Evolutionary conservation across 495 filamentous ascomycete species (phyloP), one percentile per base, ranked within the genome.

Genomic region (Penicillium paradoxum): DNA sequence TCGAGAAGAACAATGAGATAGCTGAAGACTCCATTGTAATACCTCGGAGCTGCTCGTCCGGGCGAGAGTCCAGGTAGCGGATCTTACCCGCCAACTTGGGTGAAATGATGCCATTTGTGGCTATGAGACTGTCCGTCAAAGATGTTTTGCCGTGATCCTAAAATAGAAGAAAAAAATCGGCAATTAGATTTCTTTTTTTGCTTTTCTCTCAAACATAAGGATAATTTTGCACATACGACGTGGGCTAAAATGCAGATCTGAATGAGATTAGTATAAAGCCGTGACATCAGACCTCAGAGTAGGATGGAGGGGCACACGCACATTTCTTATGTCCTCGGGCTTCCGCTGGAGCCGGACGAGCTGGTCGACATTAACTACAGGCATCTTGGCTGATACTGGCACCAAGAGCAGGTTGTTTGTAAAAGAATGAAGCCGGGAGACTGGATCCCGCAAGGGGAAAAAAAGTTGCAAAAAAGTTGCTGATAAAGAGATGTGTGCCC

Each of bases 11-110:
- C 43, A 99, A 74, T 4, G 95, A 97, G 54, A 99, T 99, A 49
- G 93, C 93, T 14, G 91, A 97, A 0, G 95, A 97, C 69, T 99
- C 93, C 93, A 99, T 99, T 10, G 93, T 99, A 61, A 99, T 99
- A 29, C 93, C 95, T 39, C 93, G 87, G 8, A 90, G 81, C 73
- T 99, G 93, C 71, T 99, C 93, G 73, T 99, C 93, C 13, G 95
- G 91, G 39, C 93, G 82, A 17, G 92, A 96, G 70, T 99, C 93
- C 24, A 99, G 84, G 67, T 96, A 99, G 59, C 93, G 88, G 70
- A 97, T 96, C 75, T 97, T 96, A 65, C 93, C 93, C 56, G 93
- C 93, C 56, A 99, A 74, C 65, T 97, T 97, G 36, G 91, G 88
- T 11, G 95, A 97, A 62, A 99, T 97, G 73, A 99, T 97, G 76